Evolutionary conservation across 2,329 filamentous ascomycete genomes (phyloP), one percentile per base, ranked within the genome.

Genomic region (Metarhizium guizhouense): DNA sequence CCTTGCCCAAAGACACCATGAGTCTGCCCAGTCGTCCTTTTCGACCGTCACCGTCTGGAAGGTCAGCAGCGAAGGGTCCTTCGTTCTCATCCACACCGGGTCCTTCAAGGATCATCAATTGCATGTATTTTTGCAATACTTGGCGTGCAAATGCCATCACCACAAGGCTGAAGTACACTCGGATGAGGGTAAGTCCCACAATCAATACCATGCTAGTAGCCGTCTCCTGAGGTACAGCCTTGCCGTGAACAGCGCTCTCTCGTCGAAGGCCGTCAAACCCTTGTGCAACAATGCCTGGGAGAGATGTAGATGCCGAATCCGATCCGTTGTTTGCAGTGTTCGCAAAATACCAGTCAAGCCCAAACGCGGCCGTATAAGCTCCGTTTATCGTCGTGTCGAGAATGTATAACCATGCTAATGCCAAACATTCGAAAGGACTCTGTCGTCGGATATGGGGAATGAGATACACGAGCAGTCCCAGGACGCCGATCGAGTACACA

Each of bases 371-470:
- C 0, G 92, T 96, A 73, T 93, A 96, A 2, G 83, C 81, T 20
- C 85, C 84, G 71, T 95, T 96, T 70, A 95, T 80, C 54, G 88
- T 66, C 10, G 87, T 90, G 73, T 96, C 92, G 63, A 95, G 68
- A 13, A 89, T 76, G 70, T 96, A 96, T 55, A 95, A 77, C 80
- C 90, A 95, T 3, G 90, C 90, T 53, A 96, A 82, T 2, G 84
- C 82, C 30, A 96, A 78, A 63, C 85, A 88, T 66, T 95, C 85
- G 56, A 96, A 82, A 1, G 90, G 88, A 34, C 81, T 85, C 65
- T 90, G 87, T 64, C 83, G 81, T 60, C 88, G 86, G 68, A 96
- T 89, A 68, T 94, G 87, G 51, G 88, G 88, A 65, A 88, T 81
- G 51, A 95, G 84, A 64, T 84, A 81, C 53, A 82, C 77, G 62